A percentile compares a stretch with the other conserved stretches of the same genome.
Evolutionary conservation across 345 rosid genomes (phyloP).

Genomic region (Arabis alpina): DNA sequence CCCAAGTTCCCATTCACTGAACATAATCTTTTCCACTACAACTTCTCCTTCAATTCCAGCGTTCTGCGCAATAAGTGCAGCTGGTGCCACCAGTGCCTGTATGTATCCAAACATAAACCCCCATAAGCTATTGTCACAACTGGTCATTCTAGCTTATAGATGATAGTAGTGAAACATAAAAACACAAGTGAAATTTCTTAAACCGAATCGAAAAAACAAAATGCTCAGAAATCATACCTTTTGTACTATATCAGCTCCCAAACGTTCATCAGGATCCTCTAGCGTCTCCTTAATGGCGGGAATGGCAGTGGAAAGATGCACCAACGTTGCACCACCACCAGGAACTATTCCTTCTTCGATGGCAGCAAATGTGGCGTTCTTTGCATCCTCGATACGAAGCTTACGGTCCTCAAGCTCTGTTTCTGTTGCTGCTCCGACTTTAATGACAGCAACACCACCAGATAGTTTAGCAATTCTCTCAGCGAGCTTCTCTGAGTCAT

Average conservation of each 20-base stretch:
- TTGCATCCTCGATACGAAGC: constrained; percentile 95
- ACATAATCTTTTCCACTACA: constrained; percentile 80
- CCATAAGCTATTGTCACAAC: neutral
- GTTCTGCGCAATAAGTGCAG: constrained; percentile 89
- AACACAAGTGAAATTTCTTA: too few relatives aligned
- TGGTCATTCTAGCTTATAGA: neutral
- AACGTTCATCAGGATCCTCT: constrained; percentile 77
- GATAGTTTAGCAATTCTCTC: constrained; percentile 96
- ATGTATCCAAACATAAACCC: neutral
- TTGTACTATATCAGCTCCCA: constrained; percentile 96
- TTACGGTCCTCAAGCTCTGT: constrained; percentile 96
- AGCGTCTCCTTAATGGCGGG: constrained; percentile 78
- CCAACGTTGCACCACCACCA: constrained; percentile 93
- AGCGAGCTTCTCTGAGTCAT: constrained; percentile 86
- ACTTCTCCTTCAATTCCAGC: constrained; percentile 98
- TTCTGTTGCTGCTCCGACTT: constrained; percentile 99
- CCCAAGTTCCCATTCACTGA: constrained; percentile 86
- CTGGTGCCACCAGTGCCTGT: constrained; percentile 90
- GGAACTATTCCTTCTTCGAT: constrained; percentile 98
- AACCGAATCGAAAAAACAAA: neutral
- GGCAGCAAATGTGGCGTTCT: constrained; percentile 97
- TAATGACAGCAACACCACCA: constrained; percentile 96
- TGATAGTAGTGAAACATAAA: too few relatives aligned
- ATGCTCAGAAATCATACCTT: constrained; percentile 57
- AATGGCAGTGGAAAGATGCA: constrained; percentile 73